phyloP scores from a whole-genome alignment of 768 basidiomycete species.

The Phlebiopsis gigantea region DNA sequence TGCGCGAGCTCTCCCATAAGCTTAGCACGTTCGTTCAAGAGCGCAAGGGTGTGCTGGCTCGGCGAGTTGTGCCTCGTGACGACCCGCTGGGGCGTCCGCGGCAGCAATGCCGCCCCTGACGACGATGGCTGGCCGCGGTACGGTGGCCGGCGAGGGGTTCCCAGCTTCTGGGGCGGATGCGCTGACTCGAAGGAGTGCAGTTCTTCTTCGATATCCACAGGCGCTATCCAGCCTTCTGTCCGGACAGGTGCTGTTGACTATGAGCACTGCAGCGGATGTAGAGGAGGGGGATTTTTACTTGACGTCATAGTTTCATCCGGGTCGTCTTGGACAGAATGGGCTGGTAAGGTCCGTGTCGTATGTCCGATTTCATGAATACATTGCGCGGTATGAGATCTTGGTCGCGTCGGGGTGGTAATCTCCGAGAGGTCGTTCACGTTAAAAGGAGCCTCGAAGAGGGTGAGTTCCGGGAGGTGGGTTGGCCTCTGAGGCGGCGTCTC shows the following conservation, averaged over 20 bases:
- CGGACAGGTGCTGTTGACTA: constrained; percentile 32
- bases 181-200: constrained; percentile 40
- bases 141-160: neutral
- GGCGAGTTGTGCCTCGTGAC: constrained; percentile 33
- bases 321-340: too few species aligned
- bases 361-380: constrained; percentile 56
- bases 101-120: neutral
- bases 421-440: too few species aligned
- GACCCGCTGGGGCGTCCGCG: constrained; percentile 10
- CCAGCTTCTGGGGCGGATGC: constrained; percentile 1
- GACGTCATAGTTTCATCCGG: constrained; percentile 11
- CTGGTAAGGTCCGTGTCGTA: too few species aligned
- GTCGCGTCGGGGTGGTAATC: constrained; percentile 12
- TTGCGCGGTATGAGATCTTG: constrained; percentile 22
- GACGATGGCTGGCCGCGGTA: neutral
- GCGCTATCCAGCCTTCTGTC: constrained; percentile 47
- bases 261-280: constrained; percentile 2
- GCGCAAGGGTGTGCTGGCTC: constrained; percentile 40
- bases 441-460: too few species aligned
- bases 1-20: constrained; percentile 50
- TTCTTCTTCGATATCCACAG: constrained; percentile 48
- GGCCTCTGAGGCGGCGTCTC: too few species aligned
- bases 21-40: constrained; percentile 54
- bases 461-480: too few species aligned
- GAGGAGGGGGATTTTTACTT: neutral